These are phyloP conservation scores for Fusarium sp. DNA, from an alignment of 2,329 filamentous ascomycete genomes.

Conservation along the genomic window DNA sequence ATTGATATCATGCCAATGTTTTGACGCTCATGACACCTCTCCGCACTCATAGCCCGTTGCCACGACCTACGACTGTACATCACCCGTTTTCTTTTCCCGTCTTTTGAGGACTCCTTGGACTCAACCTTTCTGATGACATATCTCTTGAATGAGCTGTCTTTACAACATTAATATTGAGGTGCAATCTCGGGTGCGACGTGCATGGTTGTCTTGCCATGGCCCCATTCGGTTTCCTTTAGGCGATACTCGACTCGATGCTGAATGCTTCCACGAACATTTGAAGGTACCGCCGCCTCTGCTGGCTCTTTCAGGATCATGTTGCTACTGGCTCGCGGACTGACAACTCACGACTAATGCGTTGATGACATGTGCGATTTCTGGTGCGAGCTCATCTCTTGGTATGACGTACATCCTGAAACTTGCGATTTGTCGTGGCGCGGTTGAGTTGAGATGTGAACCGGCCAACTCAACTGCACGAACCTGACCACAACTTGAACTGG, in stretches of 20 bases:
- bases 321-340: conserved; percentile 23
- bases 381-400: conserved; percentile 38
- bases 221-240: conserved; percentile 28
- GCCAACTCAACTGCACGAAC: conserved; percentile 18
- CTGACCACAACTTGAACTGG: conserved; percentile 2
- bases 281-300: conserved; percentile 8
- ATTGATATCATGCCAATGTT: conserved; percentile 45
- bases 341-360: conserved; percentile 42
- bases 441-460: conserved; percentile 31
- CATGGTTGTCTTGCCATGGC: conserved; percentile 33
- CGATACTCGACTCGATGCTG: conserved; percentile 33
- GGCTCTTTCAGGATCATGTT: conserved; percentile 23
- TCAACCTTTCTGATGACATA: conserved; percentile 43
- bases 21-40: conserved; percentile 32
- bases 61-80: conserved; percentile 48
- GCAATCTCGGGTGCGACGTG: conserved; percentile 30
- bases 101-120: conserved; percentile 41
- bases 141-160: conserved; percentile 40
- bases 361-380: conserved; percentile 41
- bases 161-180: conserved; percentile 41
- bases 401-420: conserved; percentile 40
- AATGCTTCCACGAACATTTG: conserved; percentile 21
- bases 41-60: conserved; percentile 42
- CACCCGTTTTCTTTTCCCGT: conserved; percentile 34
- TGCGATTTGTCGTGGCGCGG: conserved; percentile 25